A percentile compares a stretch with the other conserved stretches of the same genome.
phyloP scores from a whole-genome alignment of 2,329 filamentous ascomycete genomes.

The Aureobasidium namibiae region DNA sequence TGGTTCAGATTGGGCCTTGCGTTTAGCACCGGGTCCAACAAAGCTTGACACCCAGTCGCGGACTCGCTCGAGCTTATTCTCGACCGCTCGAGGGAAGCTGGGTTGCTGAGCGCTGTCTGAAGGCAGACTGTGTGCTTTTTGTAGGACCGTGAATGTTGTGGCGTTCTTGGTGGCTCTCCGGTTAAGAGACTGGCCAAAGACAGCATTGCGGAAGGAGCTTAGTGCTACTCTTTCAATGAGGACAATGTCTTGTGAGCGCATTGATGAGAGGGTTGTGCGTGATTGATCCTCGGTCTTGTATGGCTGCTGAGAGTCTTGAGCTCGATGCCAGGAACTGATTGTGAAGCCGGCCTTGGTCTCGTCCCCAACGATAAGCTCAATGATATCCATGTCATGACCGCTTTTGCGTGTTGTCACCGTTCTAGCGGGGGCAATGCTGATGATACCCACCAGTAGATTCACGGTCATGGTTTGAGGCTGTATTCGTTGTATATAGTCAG shows the following conservation, averaged over 20 bases:
- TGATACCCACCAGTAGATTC: slow-evolving; percentile 71
- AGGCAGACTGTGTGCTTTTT: not conserved
- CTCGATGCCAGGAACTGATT: slow-evolving; percentile 73
- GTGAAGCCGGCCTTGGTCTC: slow-evolving; percentile 74
- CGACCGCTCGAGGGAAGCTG: not conserved
- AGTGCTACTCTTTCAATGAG: slow-evolving; percentile 73
- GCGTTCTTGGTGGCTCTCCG: slow-evolving; percentile 59
- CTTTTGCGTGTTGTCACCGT: slow-evolving; percentile 57
- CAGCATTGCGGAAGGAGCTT: slow-evolving; percentile 63
- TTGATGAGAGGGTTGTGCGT: slow-evolving; percentile 32
- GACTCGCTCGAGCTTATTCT: slow-evolving; percentile 14
- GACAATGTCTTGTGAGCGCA: slow-evolving; percentile 68
- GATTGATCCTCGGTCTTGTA: slow-evolving; percentile 21
- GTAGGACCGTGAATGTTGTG: slow-evolving; percentile 44
- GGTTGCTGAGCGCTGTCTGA: not conserved
- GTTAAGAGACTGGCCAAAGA: slow-evolving; percentile 77
- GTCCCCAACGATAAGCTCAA: slow-evolving; percentile 76
- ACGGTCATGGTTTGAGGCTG: slow-evolving; percentile 74
- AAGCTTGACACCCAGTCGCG: slow-evolving; percentile 14
- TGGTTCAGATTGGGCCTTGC: not conserved
- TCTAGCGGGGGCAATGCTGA: slow-evolving; percentile 61
- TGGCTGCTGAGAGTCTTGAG: slow-evolving; percentile 21
- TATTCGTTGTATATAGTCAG: slow-evolving; percentile 56
- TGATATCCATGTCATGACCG: slow-evolving; percentile 47
- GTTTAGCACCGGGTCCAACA: slow-evolving; percentile 11